phyloP scores from a whole-genome alignment of 441 rosid species.

The Cnidoscolus chayamansa region DNA sequence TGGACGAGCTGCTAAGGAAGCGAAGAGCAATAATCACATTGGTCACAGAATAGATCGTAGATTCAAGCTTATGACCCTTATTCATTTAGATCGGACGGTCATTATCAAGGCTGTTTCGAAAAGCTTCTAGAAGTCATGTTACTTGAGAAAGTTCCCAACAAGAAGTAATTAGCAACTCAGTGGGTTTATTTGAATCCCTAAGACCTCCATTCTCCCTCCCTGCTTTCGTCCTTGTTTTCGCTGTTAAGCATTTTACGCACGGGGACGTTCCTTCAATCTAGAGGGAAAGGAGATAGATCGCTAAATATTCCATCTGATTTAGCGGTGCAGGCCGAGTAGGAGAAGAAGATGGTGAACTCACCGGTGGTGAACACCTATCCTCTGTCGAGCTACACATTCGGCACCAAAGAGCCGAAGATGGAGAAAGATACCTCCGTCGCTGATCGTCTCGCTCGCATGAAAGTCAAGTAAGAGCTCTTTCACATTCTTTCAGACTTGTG shows the following conservation, averaged over 20 bases:
- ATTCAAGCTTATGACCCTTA: too few relatives aligned
- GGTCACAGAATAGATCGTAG: too few relatives aligned
- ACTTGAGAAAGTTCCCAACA: not conserved
- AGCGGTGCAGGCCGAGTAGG: not conserved
- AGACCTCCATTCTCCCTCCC: not conserved
- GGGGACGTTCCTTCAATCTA: not conserved
- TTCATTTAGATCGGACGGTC: not conserved
- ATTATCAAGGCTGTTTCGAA: not conserved
- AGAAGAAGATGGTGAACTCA: conserved; percentile 62
- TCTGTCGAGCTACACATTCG: conserved; percentile 89
- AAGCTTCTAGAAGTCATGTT: not conserved
- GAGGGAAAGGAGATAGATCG: not conserved
- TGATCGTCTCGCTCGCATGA: conserved; percentile 98
- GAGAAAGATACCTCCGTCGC: conserved; percentile 97
- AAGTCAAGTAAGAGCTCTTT: conserved; percentile 62
- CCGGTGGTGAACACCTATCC: conserved; percentile 91
- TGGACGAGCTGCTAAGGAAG: too few relatives aligned
- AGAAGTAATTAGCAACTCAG: not conserved
- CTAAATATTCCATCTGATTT: not conserved
- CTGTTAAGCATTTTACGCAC: not conserved
- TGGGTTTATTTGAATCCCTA: too few relatives aligned
- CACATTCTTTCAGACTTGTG: not conserved
- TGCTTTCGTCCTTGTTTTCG: not conserved
- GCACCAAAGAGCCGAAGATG: conserved; percentile 97
- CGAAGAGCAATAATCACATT: too few relatives aligned